Evolutionary conservation across 192 early-diverging fungal species (phyloP).

Genomic region (Coemansia javaensis): DNA sequence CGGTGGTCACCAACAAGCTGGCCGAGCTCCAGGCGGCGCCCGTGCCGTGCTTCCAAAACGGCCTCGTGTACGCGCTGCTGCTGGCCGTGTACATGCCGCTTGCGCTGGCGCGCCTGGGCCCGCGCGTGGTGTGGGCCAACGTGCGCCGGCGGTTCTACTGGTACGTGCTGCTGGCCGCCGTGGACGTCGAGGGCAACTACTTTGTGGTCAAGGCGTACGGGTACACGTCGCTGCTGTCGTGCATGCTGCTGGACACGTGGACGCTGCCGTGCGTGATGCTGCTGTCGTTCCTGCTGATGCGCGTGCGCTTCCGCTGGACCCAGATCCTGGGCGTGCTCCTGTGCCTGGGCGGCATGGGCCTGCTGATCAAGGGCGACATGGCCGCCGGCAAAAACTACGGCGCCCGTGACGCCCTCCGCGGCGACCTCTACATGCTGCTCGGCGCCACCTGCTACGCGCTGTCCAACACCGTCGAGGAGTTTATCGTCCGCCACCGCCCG

Average conservation of each 20-base stretch:
- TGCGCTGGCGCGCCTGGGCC: constrained; percentile 37
- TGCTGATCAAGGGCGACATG: constrained; percentile 64
- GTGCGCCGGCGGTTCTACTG: constrained; percentile 40
- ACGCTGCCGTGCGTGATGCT: constrained; percentile 69
- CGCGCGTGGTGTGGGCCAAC: constrained; percentile 35
- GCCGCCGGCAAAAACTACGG: constrained; percentile 55
- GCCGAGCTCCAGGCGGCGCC: constrained; percentile 51
- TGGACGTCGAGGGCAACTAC: constrained; percentile 80
- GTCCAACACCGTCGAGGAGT: constrained; percentile 70
- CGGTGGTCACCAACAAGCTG: constrained; percentile 61
- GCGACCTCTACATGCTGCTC: constrained; percentile 67
- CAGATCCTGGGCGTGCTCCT: constrained; percentile 69
- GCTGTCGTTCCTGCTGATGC: constrained; percentile 62
- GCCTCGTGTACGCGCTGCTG: constrained; percentile 60
- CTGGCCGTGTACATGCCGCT: constrained; percentile 50
- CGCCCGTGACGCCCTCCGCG: constrained; percentile 56
- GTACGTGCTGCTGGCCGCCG: constrained; percentile 59
- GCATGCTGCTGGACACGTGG: constrained; percentile 77
- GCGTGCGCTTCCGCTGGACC: constrained; percentile 57
- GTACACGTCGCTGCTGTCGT: constrained; percentile 71
- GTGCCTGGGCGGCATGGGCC: constrained; percentile 63
- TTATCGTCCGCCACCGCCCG: constrained; percentile 64
- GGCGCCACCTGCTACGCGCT: constrained; percentile 73
- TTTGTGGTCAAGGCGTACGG: constrained; percentile 73
- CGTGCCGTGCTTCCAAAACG: constrained; percentile 68